These are phyloP conservation scores for Trichoderma afroharzianum DNA, from an alignment of 2,329 filamentous ascomycete species.

Conservation along the genomic window DNA sequence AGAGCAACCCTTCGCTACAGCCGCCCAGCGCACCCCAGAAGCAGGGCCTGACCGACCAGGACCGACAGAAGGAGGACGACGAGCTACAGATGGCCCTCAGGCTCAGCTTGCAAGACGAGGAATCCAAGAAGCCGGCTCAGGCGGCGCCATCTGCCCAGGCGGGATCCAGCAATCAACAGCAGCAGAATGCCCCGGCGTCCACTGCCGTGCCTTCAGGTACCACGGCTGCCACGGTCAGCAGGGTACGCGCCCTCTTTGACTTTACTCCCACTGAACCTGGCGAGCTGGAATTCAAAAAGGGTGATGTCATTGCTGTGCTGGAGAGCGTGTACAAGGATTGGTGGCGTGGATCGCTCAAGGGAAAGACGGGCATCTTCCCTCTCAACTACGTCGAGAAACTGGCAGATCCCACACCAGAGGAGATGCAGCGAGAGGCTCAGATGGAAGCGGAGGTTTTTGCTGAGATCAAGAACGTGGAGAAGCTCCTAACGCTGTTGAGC, in stretches of 20 bases:
- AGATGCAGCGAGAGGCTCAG: conserved; percentile 90
- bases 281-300: conserved; percentile 93
- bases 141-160: conserved; percentile 29
- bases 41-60: conserved; percentile 81
- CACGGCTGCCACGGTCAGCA: conserved; percentile 91
- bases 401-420: conserved; percentile 88
- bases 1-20: conserved; percentile 80
- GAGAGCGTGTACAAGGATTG: conserved; percentile 99
- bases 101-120: conserved; percentile 87
- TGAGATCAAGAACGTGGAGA: conserved; percentile 62
- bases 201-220: conserved; percentile 71
- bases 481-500: conserved; percentile 82
- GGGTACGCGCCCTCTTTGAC: conserved; percentile 89
- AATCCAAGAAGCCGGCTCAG: conserved; percentile 51
- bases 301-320: conserved; percentile 93
- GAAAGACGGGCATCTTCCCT: conserved; percentile 95
- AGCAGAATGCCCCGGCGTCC: conserved; percentile 40
- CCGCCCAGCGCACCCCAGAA: conserved; percentile 92
- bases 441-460: conserved; percentile 76
- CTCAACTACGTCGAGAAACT: conserved; percentile 99
- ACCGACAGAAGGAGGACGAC: conserved; percentile 93
- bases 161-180: conserved; percentile 34
- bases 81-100: conserved; percentile 95
- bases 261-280: conserved; percentile 92
- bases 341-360: conserved; percentile 95